A percentile compares a stretch with the other conserved stretches of the same genome.
phyloP scores from a whole-genome alignment of 495 filamentous ascomycete species.

The Penicillium simplicissimum region DNA sequence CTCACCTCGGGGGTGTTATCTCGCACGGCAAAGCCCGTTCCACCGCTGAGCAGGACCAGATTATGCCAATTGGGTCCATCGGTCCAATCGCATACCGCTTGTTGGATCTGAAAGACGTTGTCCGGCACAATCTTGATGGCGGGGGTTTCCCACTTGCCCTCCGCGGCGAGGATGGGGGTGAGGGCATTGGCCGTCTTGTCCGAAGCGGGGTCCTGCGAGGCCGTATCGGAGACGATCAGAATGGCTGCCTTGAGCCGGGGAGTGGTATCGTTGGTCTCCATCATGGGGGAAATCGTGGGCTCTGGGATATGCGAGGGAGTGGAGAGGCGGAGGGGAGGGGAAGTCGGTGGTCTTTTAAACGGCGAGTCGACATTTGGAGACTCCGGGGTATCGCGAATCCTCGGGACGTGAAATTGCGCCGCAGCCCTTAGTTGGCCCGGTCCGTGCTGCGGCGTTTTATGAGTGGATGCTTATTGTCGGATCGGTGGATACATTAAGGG shows the following conservation, averaged over 20 bases:
- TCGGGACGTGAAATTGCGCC: constrained; percentile 17
- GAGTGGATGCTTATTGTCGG: not conserved
- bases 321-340: constrained; percentile 5
- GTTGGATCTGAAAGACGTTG: constrained; percentile 70
- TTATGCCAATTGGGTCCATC: constrained; percentile 63
- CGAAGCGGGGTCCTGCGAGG: constrained; percentile 74
- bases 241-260: constrained; percentile 57
- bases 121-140: constrained; percentile 81
- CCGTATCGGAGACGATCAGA: constrained; percentile 92
- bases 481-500: not conserved
- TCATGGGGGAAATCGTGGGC: not conserved
- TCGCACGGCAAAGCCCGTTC: constrained; percentile 88
- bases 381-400: constrained; percentile 23
- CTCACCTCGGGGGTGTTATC: constrained; percentile 87
- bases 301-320: constrained; percentile 8
- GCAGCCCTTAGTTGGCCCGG: constrained; percentile 14
- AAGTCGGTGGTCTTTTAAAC: not conserved
- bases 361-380: not conserved
- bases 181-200: constrained; percentile 70
- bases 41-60: constrained; percentile 84
- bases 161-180: constrained; percentile 62
- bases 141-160: constrained; percentile 69
- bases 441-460: constrained; percentile 16
- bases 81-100: constrained; percentile 65
- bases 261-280: constrained; percentile 17